phyloP scores from a whole-genome alignment of 345 rosid species.

The Trapa bicornis region DNA sequence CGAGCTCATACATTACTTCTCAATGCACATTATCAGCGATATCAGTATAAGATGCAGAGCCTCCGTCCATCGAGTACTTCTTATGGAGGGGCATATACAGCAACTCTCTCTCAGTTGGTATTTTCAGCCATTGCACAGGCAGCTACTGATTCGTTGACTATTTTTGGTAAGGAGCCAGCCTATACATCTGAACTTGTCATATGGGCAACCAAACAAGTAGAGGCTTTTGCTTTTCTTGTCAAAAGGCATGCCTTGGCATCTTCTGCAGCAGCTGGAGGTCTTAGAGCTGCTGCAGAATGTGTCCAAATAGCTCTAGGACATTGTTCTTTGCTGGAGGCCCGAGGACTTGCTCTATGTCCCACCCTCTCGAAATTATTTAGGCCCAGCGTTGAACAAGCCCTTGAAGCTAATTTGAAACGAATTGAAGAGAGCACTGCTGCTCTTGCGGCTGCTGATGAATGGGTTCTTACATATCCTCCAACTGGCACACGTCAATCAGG shows the following conservation, averaged over 20 bases:
- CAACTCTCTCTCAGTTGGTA: conserved; percentile 93
- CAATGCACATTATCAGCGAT: conserved; percentile 77
- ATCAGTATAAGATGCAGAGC: conserved; percentile 83
- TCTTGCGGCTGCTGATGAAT: conserved; percentile 98
- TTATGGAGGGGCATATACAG: conserved; percentile 98
- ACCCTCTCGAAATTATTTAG: conserved; percentile 78
- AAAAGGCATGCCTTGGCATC: conserved; percentile 96
- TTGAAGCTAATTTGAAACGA: conserved; percentile 87
- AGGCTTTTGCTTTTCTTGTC: conserved; percentile 82
- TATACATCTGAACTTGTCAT: conserved; percentile 93
- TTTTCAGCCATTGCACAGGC: conserved; percentile 97
- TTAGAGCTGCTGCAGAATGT: conserved; percentile 98
- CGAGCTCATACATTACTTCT: conserved; percentile 92
- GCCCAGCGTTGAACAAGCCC: conserved; percentile 94
- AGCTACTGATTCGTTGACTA: conserved; percentile 69
- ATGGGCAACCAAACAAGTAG: conserved; percentile 95
- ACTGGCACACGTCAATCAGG: conserved; percentile 58
- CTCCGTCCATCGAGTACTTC: conserved; percentile 95
- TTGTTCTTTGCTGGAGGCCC: conserved; percentile 91
- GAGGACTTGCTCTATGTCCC: conserved; percentile 89
- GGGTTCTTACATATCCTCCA: conserved; percentile 73
- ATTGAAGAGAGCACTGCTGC: conserved; percentile 99
- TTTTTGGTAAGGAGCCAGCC: conserved; percentile 79
- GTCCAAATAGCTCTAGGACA: conserved; percentile 99
- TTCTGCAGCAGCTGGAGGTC: conserved; percentile 98